Evolutionary conservation across 805 yeast genomes (phyloP).

Genomic region (Candida hungchunana): DNA sequence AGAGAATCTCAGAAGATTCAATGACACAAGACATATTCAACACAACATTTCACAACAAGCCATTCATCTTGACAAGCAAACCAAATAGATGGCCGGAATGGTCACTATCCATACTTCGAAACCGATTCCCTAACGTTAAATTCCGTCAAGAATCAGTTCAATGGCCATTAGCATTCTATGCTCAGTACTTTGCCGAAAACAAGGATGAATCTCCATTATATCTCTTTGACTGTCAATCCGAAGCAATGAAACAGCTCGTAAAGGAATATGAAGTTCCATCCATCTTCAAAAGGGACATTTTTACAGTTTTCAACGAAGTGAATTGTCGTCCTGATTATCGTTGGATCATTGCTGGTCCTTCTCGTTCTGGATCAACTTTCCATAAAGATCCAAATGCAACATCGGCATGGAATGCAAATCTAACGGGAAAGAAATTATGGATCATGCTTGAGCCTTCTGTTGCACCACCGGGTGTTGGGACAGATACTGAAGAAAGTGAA

Average conservation of each 20-base stretch:
- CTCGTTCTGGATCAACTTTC: conserved; percentile 80
- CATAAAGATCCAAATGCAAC: conserved; percentile 93
- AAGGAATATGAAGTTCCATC: conserved; percentile 52
- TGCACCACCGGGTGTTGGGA: conserved; percentile 82
- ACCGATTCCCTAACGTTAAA: conserved; percentile 51
- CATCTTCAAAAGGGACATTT: conserved; percentile 56
- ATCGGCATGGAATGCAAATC: conserved; percentile 83
- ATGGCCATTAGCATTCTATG: conserved; percentile 66
- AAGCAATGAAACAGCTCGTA: conserved; percentile 56
- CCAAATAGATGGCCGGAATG: conserved; percentile 59
- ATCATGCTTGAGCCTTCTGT: conserved; percentile 77
- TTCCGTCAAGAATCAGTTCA: conserved; percentile 85
- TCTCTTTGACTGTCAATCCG: conserved; percentile 74
- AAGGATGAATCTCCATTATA: conserved; percentile 82
- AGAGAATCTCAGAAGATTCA: conserved; percentile 43
- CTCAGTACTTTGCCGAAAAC: conserved; percentile 56
- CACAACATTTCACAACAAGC: conserved; percentile 42
- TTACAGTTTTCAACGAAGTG: conserved; percentile 43
- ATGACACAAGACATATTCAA: conserved; percentile 46
- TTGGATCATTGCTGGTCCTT: conserved; percentile 89
- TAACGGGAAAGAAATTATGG: conserved; percentile 80
- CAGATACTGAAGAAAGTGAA: conserved; percentile 74
- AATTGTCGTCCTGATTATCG: conserved; percentile 79
- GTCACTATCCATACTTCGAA: conserved; percentile 46
- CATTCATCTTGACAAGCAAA: conserved; percentile 53